These are phyloP conservation scores for Eucalyptus urophylla DNA, from an alignment of 345 rosid genomes.

Conservation along the genomic window DNA sequence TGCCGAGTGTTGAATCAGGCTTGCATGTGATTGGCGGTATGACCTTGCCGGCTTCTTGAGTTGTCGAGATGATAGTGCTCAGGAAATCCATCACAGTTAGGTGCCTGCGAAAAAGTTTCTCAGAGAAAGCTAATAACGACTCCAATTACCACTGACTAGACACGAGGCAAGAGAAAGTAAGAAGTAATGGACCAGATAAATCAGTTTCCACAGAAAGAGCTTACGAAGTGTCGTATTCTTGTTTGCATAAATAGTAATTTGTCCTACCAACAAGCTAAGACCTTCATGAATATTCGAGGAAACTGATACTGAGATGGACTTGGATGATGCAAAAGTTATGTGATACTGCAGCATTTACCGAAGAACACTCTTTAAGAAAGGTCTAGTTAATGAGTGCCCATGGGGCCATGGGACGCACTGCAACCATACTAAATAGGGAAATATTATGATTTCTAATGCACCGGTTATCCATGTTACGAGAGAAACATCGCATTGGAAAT, in stretches of 20 bases:
- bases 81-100: conserved; percentile 57
- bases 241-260: not conserved
- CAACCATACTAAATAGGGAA: not conserved
- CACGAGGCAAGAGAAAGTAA: not conserved
- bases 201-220: not conserved
- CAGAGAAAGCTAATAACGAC: not conserved
- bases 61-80: conserved; percentile 24
- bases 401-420: not conserved
- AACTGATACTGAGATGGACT: not conserved
- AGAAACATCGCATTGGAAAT: not conserved
- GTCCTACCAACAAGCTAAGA: not conserved
- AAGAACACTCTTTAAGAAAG: not conserved
- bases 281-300: not conserved
- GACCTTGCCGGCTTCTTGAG: conserved; percentile 25
- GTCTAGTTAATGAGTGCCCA: not conserved
- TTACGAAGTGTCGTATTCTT: not conserved
- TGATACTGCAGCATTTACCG: not conserved
- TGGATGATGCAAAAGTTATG: not conserved
- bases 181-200: not conserved
- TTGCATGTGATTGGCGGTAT: conserved; percentile 54
- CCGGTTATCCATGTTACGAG: not conserved
- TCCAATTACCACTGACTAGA: not conserved
- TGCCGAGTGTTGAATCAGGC: conserved; percentile 46
- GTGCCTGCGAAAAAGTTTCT: conserved; percentile 22
- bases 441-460: not conserved